These are phyloP conservation scores for Amborella trichopoda DNA, from an alignment of 164 flowering plant genomes.

Conservation along the genomic window DNA sequence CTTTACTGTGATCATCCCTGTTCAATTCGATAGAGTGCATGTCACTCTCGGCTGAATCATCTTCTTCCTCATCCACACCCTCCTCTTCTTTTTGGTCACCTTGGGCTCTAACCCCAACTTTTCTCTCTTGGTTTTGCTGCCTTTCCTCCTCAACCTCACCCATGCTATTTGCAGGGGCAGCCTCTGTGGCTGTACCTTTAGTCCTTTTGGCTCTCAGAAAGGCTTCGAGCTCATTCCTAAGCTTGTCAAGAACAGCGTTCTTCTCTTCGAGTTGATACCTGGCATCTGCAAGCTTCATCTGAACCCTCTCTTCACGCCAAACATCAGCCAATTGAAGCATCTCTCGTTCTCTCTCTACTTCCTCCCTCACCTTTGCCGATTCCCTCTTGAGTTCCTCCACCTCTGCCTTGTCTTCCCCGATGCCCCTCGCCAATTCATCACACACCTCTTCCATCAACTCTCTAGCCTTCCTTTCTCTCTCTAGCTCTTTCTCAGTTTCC, in stretches of 20 bases:
- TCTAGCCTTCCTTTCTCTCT: slow-evolving; percentile 65
- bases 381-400: slow-evolving; percentile 59
- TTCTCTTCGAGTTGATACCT: slow-evolving; percentile 83
- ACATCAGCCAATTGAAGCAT: slow-evolving; percentile 82
- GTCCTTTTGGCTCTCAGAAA: slow-evolving; percentile 28
- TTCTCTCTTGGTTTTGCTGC: not conserved
- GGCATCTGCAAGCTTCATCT: slow-evolving; percentile 78
- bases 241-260: slow-evolving; percentile 59
- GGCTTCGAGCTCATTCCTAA: slow-evolving; percentile 52
- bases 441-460: slow-evolving; percentile 59
- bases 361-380: slow-evolving; percentile 43
- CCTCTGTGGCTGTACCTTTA: slow-evolving; percentile 24
- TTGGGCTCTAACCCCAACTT: not conserved
- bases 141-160: not conserved
- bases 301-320: slow-evolving; percentile 68
- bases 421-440: slow-evolving; percentile 55
- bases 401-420: slow-evolving; percentile 58
- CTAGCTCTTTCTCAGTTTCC: slow-evolving; percentile 56
- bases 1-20: slow-evolving; percentile 36
- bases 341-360: slow-evolving; percentile 74
- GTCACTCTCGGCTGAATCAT: slow-evolving; percentile 57
- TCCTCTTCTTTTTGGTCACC: slow-evolving; percentile 8
- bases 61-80: slow-evolving; percentile 22
- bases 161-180: slow-evolving; percentile 11
- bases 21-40: slow-evolving; percentile 71